Percentiles rank a stretch among this genome's conserved stretches.
Evolutionary conservation across 1,284 basidiomycete genomes (phyloP).

Genomic region (Fomitopsis pinicola): DNA sequence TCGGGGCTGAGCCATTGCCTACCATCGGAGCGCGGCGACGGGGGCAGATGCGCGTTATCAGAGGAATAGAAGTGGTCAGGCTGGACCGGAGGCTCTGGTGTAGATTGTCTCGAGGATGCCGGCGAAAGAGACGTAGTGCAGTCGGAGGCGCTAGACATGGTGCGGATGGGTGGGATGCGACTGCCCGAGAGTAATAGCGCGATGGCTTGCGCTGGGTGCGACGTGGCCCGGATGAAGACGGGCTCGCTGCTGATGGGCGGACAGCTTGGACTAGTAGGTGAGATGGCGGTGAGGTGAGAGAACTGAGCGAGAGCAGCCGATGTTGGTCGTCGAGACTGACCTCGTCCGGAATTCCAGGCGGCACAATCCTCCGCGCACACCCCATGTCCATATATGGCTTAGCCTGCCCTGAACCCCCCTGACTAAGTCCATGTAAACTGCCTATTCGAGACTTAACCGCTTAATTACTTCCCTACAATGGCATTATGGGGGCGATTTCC

Average conservation of each 20-base stretch:
- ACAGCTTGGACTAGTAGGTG: background rate
- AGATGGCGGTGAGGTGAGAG: background rate
- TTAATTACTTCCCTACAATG: background rate
- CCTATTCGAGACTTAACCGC: background rate
- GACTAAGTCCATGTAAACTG: background rate
- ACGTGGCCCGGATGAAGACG: background rate
- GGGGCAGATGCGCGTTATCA: slow-evolving; percentile 46
- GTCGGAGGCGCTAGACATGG: slow-evolving; percentile 22
- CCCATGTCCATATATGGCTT: slow-evolving; percentile 3
- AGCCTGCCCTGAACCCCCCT: slow-evolving; percentile 7
- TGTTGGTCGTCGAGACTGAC: slow-evolving; percentile 11
- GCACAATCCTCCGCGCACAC: background rate
- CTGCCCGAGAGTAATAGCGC: background rate
- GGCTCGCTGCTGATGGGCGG: background rate
- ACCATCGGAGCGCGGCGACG: slow-evolving; percentile 55
- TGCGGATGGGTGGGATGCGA: background rate
- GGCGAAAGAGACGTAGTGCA: slow-evolving; percentile 46
- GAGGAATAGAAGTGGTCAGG: slow-evolving; percentile 79
- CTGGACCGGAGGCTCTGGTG: slow-evolving; percentile 50
- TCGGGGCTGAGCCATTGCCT: slow-evolving; percentile 69
- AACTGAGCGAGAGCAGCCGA: background rate
- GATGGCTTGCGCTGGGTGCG: background rate
- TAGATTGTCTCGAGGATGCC: slow-evolving; percentile 41
- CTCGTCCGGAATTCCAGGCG: slow-evolving; percentile 6
- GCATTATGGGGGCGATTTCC: background rate